Percentiles rank a stretch among this genome's conserved stretches.
Conservation (phyloP, 2,329 filamentous ascomycete species). For the Colletotrichum sp. region DNA sequence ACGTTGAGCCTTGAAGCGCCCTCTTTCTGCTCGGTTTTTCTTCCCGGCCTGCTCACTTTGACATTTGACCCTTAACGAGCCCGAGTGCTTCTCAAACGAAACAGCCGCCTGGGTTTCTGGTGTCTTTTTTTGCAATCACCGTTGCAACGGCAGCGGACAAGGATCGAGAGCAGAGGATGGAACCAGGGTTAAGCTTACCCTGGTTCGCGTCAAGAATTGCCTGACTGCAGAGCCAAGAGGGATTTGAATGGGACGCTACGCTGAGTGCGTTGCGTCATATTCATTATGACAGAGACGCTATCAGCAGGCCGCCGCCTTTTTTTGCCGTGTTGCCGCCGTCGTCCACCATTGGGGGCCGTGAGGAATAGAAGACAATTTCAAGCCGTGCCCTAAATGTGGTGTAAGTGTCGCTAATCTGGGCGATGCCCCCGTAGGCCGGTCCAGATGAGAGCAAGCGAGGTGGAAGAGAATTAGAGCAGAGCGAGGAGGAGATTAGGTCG, state of each 20-base stretch:
- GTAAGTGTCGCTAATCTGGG: neutral
- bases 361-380: neutral
- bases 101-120: neutral
- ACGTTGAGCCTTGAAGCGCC: neutral
- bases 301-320: neutral
- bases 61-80: neutral
- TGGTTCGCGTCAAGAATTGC: neutral
- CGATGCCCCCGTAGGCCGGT: neutral
- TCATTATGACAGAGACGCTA: neutral
- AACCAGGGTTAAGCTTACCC: constrained; percentile 9
- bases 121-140: neutral
- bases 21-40: neutral
- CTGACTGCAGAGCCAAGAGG: constrained; percentile 7
- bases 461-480: neutral
- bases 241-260: constrained; percentile 7
- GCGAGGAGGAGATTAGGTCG: neutral
- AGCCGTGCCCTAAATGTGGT: neutral
- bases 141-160: constrained; percentile 3
- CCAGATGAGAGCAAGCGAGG: neutral
- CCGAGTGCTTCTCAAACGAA: constrained; percentile 3
- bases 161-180: neutral
- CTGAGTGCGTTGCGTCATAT: constrained; percentile 14
- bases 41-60: neutral
- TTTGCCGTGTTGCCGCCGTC: neutral
- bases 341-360: neutral